A percentile compares a stretch with the other conserved stretches of the same genome.
These are phyloP conservation scores for Fraxinus velutina DNA, from an alignment of 305 asterid genomes.

Conservation along the genomic window DNA sequence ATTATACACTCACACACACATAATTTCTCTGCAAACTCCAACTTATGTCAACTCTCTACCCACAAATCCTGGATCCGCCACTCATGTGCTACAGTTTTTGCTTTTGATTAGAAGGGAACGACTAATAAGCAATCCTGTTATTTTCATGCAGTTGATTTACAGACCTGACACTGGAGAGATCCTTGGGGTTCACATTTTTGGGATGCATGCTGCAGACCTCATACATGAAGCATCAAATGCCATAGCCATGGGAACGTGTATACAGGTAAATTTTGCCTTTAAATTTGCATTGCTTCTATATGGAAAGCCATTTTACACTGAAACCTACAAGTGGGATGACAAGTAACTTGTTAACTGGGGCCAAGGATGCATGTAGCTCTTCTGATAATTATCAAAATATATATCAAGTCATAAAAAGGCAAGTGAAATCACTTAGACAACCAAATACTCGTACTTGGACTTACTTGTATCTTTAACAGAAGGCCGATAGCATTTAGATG, in stretches of 20 bases:
- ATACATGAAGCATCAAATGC: constrained; percentile 93
- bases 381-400: not conserved
- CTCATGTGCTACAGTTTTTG: not conserved
- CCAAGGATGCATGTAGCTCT: constrained; percentile 12
- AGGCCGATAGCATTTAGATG: not conserved
- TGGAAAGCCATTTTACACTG: not conserved
- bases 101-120: constrained; percentile 12
- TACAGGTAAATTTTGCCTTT: constrained; percentile 55
- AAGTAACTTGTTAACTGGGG: not conserved
- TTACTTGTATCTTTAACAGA: not conserved
- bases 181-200: constrained; percentile 90
- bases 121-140: constrained; percentile 18
- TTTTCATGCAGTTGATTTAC: constrained; percentile 69
- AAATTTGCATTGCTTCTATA: not conserved
- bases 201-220: constrained; percentile 93
- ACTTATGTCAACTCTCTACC: not conserved
- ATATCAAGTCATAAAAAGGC: not conserved
- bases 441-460: not conserved
- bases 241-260: constrained; percentile 75
- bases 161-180: constrained; percentile 96
- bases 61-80: not conserved
- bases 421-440: not conserved
- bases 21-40: not conserved
- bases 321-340: constrained; percentile 1
- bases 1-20: not conserved